These are phyloP conservation scores for Chrysanthemum seticuspe DNA, from an alignment of 129 eudicot genomes.

Conservation along the genomic window DNA sequence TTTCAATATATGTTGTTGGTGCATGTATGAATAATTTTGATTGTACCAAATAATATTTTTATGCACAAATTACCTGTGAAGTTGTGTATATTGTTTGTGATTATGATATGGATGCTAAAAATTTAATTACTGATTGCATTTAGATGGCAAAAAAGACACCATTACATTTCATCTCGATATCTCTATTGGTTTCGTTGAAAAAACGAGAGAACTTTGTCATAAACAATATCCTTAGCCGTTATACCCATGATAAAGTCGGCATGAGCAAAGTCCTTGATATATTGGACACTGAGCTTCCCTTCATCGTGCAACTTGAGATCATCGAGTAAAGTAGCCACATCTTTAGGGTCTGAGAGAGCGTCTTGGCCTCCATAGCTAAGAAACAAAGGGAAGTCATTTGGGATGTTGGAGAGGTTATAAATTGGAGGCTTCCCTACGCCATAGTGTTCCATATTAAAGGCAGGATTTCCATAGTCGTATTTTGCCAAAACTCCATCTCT, in stretches of 20 bases:
- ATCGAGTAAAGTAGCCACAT: slow-evolving; percentile 67
- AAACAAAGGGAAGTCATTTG: slow-evolving; percentile 65
- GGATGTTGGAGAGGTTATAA: slow-evolving; percentile 64
- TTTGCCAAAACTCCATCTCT: slow-evolving; percentile 65
- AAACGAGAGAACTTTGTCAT: slow-evolving; percentile 54
- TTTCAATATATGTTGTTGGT: too few species aligned
- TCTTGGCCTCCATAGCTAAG: slow-evolving; percentile 86
- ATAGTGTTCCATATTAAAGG: slow-evolving; percentile 57
- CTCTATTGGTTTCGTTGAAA: slow-evolving; percentile 41
- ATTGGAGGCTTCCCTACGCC: slow-evolving; percentile 62
- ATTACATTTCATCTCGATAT: slow-evolving; percentile 17
- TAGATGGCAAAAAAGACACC: slow-evolving; percentile 6
- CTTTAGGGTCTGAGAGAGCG: slow-evolving; percentile 72
- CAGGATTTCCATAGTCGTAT: slow-evolving; percentile 56
- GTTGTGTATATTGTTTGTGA: background rate
- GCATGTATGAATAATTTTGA: too few species aligned
- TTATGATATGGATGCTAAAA: background rate
- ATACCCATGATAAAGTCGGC: slow-evolving; percentile 80
- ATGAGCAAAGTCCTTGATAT: slow-evolving; percentile 74
- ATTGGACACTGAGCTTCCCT: slow-evolving; percentile 71
- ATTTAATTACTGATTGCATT: slow-evolving; percentile 2
- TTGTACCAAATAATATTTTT: too few species aligned
- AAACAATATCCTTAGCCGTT: slow-evolving; percentile 69
- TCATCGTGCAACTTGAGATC: slow-evolving; percentile 59
- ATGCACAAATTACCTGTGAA: too few species aligned